Base-by-base conservation (phyloP, 352 stramenopile genomes). In the Phytophthora tubulina region DNA sequence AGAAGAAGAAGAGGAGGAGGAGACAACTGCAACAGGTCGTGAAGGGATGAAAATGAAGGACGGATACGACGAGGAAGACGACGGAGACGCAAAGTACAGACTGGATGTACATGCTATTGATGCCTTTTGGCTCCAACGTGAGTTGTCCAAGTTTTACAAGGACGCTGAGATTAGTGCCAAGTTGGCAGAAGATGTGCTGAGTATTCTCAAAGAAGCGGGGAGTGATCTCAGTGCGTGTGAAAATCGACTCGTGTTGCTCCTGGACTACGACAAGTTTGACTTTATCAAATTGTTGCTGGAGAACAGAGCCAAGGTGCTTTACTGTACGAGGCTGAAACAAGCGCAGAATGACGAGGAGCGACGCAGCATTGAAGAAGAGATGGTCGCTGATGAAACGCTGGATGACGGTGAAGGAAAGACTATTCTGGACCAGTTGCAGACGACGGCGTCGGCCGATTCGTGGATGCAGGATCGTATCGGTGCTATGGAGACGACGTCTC, bases 191-290 rank as follows among this genome's bases (percentile, higher is more conserved):
- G 85, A 99, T 55, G 95, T 99, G 33, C 57, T 96, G 41, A 61
- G 45, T 17, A 88, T 95, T 39, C 38, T 96, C 10, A 84, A 83
- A 42, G 86, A 95, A 60, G 77, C 77, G 6, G 85, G 82, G 0
- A 81, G 70, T 32, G 89, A 96, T 52, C 64, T 96, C 15, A 93
- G 89, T 62, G 85, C 87, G 41, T 99, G 96, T 66, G 98, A 99
- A 75, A 99, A 99, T 80, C 90, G 96, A 57, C 89, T 99, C 1
- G 92, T 99, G 39, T 75, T 99, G 45, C 72, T 99, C 5, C 79
- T 99, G 44, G 97, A 98, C 64, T 99, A 99, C 76, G 98, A 99
- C 79, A 98, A 99, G 66, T 99, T 99, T 72, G 97, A 99, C 41
- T 98, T 99, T 38, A 99, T 99, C 81, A 99, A 99, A 77, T 61